Conservation (phyloP, 176 grass and related monocot genomes). For the Rhynchospora pubera region DNA sequence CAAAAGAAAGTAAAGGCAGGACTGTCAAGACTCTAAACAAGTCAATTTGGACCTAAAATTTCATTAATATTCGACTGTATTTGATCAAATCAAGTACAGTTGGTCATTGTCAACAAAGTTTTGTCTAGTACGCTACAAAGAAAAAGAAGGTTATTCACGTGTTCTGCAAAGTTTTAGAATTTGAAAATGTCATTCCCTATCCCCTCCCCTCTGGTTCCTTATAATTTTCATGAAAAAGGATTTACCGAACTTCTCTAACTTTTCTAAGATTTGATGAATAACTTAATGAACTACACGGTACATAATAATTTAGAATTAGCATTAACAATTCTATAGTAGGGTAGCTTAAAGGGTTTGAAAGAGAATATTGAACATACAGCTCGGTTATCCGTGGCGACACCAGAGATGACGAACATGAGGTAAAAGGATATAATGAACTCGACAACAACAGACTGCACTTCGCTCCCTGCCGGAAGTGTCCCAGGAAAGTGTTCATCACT, state of each 20-base stretch:
- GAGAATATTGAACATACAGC: slow-evolving; percentile 33
- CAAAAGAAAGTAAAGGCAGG: background rate
- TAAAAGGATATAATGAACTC: slow-evolving; percentile 85
- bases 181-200: background rate
- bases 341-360: background rate
- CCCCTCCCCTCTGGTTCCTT: background rate
- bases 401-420: slow-evolving; percentile 92
- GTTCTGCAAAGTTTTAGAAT: background rate
- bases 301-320: background rate
- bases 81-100: background rate
- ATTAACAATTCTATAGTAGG: background rate
- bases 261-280: background rate
- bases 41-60: background rate
- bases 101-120: too few relatives aligned
- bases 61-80: background rate
- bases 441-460: slow-evolving; percentile 47
- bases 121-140: background rate
- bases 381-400: slow-evolving; percentile 83
- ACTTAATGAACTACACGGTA: background rate
- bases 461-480: slow-evolving; percentile 45
- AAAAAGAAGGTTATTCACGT: background rate
- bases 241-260: background rate
- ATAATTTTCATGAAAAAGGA: background rate
- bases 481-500: slow-evolving; percentile 45
- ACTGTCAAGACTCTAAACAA: background rate